Evolutionary conservation across 768 basidiomycete genomes (phyloP).

Genomic region (Tylopilus sp.): DNA sequence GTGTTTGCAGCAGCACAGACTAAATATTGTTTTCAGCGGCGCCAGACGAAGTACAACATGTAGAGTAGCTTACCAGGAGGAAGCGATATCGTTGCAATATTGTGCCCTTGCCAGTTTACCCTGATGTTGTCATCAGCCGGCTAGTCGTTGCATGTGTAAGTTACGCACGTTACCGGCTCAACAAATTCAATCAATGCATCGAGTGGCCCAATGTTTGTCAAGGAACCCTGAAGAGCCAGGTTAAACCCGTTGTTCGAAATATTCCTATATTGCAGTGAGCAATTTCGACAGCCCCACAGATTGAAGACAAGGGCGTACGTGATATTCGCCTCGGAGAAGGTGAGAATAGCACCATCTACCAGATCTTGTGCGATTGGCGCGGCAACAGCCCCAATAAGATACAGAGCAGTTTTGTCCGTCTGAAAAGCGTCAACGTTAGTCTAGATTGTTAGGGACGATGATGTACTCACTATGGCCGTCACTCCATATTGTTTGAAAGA

Average conservation of each 20-base stretch:
- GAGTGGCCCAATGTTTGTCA: constrained; percentile 63
- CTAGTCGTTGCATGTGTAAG: neutral
- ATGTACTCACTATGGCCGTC: constrained; percentile 44
- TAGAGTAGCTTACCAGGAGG: constrained; percentile 43
- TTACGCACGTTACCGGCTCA: constrained; percentile 54
- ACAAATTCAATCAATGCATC: constrained; percentile 66
- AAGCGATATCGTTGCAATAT: constrained; percentile 64
- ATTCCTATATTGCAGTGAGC: constrained; percentile 49
- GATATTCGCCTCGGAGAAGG: constrained; percentile 58
- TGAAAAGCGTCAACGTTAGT: constrained; percentile 21
- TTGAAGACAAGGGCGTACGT: constrained; percentile 33
- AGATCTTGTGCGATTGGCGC: constrained; percentile 63
- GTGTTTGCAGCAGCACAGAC: constrained; percentile 66
- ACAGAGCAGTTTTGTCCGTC: constrained; percentile 62
- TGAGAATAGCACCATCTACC: constrained; percentile 52
- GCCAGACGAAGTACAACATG: neutral
- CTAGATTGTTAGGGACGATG: neutral
- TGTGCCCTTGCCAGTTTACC: constrained; percentile 58
- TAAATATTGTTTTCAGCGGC: constrained; percentile 18
- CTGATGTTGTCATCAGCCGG: constrained; percentile 28
- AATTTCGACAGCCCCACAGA: constrained; percentile 36
- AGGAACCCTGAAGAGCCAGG: constrained; percentile 53
- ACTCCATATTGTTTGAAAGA: constrained; percentile 57
- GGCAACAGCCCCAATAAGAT: constrained; percentile 69
- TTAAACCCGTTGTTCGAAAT: constrained; percentile 62